Evolutionary conservation across 208 protist genomes (phyloP).

Genomic region (Novymonas esmeraldas): DNA sequence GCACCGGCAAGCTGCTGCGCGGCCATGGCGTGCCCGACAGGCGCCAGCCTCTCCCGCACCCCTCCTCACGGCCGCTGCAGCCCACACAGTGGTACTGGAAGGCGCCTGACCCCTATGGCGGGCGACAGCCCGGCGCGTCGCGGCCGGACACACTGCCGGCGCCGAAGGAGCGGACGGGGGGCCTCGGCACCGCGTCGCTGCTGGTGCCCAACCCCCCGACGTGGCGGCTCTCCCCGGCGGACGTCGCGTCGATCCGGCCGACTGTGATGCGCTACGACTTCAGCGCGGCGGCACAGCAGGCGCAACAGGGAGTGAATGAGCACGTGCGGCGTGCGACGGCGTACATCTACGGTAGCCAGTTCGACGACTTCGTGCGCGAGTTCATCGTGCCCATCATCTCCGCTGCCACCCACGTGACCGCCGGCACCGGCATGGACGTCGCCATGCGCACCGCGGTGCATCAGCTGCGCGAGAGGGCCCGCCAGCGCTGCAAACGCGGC

Average conservation of each 20-base stretch:
- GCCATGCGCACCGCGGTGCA: constrained; percentile 42
- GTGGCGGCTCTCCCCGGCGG: background rate
- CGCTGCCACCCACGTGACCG: constrained; percentile 25
- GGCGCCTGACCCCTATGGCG: background rate
- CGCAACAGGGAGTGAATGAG: constrained; percentile 12
- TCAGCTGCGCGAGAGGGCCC: constrained; percentile 46
- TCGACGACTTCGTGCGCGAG: constrained; percentile 42
- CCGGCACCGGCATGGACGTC: constrained; percentile 22
- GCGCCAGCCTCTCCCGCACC: background rate
- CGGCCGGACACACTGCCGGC: too few relatives aligned
- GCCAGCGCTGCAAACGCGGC: constrained; percentile 21
- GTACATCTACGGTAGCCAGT: constrained; percentile 32
- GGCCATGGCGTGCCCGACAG: too few relatives aligned
- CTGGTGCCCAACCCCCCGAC: background rate
- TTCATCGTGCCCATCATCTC: constrained; percentile 50
- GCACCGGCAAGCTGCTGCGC: background rate
- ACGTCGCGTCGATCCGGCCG: constrained; percentile 22
- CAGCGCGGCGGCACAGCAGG: background rate
- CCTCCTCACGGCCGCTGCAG: too few relatives aligned
- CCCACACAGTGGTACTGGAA: constrained; percentile 9
- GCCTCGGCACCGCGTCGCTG: background rate
- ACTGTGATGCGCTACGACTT: constrained; percentile 28
- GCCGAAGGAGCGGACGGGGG: too few relatives aligned
- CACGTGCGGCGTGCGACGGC: constrained; percentile 17
- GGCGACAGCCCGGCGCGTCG: too few relatives aligned